Evolutionary conservation across 352 stramenopile species (phyloP).

Genomic region (Phytopythium ostracodes): DNA sequence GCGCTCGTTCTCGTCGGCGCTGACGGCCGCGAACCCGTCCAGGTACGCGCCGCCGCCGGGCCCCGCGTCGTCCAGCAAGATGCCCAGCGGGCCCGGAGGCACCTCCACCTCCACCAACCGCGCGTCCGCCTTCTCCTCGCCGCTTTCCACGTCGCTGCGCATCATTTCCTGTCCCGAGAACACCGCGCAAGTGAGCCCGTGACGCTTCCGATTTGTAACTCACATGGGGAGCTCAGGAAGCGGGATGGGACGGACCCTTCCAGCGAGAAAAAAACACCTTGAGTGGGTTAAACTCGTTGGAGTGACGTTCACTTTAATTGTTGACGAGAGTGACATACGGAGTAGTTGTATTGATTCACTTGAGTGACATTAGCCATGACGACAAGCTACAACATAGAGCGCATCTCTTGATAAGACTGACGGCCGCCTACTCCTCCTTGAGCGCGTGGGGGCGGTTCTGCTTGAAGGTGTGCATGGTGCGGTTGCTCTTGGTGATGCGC

Average conservation of each 20-base stretch:
- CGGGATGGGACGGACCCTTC: no score
- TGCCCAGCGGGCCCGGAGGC: conserved; percentile 54
- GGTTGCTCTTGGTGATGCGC: conserved; percentile 30
- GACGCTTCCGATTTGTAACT: not conserved
- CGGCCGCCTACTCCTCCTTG: conserved; percentile 27
- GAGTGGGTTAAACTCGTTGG: no score
- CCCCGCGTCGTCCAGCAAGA: conserved; percentile 49
- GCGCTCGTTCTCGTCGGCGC: conserved; percentile 22
- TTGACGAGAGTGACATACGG: no score
- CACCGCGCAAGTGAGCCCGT: no score
- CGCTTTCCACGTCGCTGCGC: not conserved
- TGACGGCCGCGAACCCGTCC: conserved; percentile 55
- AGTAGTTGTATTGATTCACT: not conserved
- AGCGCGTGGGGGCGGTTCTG: conserved; percentile 41
- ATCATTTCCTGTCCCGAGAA: no score
- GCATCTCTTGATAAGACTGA: no score
- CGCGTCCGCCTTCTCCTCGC: not conserved
- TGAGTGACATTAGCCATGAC: not conserved
- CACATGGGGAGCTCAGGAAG: not conserved
- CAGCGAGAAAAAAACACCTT: not conserved
- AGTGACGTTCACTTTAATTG: not conserved
- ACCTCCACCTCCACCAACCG: conserved; percentile 41
- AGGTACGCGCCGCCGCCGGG: conserved; percentile 31
- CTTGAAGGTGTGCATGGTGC: conserved; percentile 43
- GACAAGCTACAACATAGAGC: no score